phyloP scores from a whole-genome alignment of 2,329 filamentous ascomycete genomes.

The Claviceps spartinae region DNA sequence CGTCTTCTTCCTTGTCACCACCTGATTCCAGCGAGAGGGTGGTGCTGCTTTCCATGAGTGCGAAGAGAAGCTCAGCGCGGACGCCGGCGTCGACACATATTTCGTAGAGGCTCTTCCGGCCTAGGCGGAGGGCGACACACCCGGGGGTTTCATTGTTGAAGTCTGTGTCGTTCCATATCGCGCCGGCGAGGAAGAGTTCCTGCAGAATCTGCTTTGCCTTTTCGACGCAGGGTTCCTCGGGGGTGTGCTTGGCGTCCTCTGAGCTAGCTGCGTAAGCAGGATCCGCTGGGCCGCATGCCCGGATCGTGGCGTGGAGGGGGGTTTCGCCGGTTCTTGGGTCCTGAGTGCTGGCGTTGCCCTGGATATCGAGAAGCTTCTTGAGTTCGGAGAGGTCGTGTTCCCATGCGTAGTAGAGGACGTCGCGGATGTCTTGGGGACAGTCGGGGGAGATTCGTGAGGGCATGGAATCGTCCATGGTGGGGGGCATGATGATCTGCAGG shows the following conservation, averaged over 20 bases:
- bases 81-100: conserved; percentile 82
- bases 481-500: conserved; percentile 4
- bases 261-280: conserved; percentile 12
- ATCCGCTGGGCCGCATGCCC: conserved; percentile 45
- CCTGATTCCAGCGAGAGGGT: conserved; percentile 47
- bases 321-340: conserved; percentile 77
- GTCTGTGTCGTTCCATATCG: conserved; percentile 96
- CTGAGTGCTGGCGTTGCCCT: conserved; percentile 57
- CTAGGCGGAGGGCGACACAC: conserved; percentile 63
- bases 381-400: conserved; percentile 50
- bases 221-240: conserved; percentile 33
- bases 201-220: conserved; percentile 55
- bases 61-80: conserved; percentile 75
- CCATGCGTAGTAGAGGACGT: conserved; percentile 42
- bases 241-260: conserved; percentile 22
- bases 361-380: conserved; percentile 52
- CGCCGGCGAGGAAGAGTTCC: conserved; percentile 72
- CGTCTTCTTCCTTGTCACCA: conserved; percentile 6
- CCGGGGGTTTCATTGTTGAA: conserved; percentile 78
- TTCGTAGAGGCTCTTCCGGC: conserved; percentile 59
- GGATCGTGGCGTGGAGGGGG: conserved; percentile 80
- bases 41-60: conserved; percentile 71
- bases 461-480: conserved; percentile 34
- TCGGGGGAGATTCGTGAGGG: conserved; percentile 37
- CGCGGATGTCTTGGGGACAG: conserved; percentile 36